Base-by-base conservation (phyloP, 140 eudicot genomes). In the Eryngium alpinum region DNA sequence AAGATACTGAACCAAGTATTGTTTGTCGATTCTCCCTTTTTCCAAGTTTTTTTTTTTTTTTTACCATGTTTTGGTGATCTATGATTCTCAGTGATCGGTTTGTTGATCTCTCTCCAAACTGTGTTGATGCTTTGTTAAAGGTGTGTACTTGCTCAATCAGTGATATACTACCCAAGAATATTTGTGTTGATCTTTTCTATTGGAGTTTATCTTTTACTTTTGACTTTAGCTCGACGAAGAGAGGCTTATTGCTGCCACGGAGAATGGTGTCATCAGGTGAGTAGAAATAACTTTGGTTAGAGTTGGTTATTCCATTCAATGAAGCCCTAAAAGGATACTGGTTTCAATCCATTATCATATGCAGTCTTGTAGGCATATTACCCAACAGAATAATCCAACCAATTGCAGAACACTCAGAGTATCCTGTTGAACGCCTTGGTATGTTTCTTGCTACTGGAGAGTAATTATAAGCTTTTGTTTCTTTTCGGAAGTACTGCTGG, bases 361-460 rank as follows among this genome's bases (percentile, higher is more conserved):
- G 84, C 80, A 96, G 99, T 84, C 87, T 96, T 93, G 94, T 96
- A 77, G 96, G 96, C 71, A 90, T 96, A 86, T 86, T 96, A 80
- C 99, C 99, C 66, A 96, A 96, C 90, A 90, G 91, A 89, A 82
- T 96, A 77, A 90, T 96, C 77, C 99, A 96, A 88, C 99, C 99
- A 78, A 91, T 96, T 73, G 99, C 97, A 9, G 99, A 96, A 87
- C 99, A 96, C 84, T 96, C 99, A 6, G 98, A 96, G 76, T 91
- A 86, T 83, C 98, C 98, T 2, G 96, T 96, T 81, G 99, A 96
- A 78, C 91, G 99, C 80, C 98, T 96, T 83, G 99, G 99, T 96
- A 92, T 22, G 86, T 28, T 73, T 85, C 75, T 76, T 72, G 81
- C 79, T 78, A 63, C 44, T 28, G 60, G 74, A 51, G 4, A 52